Evolutionary conservation across 176 grass and related monocot species (phyloP).

Genomic region (Ensete glaucum): DNA sequence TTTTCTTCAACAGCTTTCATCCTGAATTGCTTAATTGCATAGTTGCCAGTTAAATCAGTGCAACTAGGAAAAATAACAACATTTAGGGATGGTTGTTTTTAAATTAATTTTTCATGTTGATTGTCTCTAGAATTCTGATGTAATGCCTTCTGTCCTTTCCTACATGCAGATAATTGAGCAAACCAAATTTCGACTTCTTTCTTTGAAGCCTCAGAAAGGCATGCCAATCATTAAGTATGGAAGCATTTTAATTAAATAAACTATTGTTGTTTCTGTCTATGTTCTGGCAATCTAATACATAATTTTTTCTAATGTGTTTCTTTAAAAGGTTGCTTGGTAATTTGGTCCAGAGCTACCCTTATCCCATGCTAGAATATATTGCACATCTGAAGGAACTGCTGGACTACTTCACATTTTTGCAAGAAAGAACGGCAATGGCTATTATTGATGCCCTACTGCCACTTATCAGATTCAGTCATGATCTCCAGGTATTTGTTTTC

Average conservation of each 20-base stretch:
- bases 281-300: background rate
- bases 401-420: conserved; percentile 78
- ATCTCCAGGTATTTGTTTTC: conserved; percentile 53
- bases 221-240: conserved; percentile 46
- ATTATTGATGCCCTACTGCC: conserved; percentile 66
- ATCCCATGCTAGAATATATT: conserved; percentile 56
- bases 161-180: conserved; percentile 52
- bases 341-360: conserved; percentile 47
- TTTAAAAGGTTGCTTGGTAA: conserved; percentile 45
- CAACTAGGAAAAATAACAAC: background rate
- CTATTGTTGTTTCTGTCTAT: background rate
- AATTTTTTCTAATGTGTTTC: background rate
- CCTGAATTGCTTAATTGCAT: background rate
- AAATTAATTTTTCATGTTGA: background rate
- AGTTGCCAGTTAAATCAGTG: background rate
- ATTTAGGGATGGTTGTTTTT: background rate
- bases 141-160: background rate
- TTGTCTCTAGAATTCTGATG: background rate
- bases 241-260: background rate
- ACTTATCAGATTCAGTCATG: conserved; percentile 55
- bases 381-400: conserved; percentile 77
- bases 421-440: conserved; percentile 51
- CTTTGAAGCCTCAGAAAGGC: conserved; percentile 62
- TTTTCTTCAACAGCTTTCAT: background rate
- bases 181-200: conserved; percentile 69